phyloP scores from a whole-genome alignment of 1,284 basidiomycete species.

The Afroboletus lepidellus region DNA sequence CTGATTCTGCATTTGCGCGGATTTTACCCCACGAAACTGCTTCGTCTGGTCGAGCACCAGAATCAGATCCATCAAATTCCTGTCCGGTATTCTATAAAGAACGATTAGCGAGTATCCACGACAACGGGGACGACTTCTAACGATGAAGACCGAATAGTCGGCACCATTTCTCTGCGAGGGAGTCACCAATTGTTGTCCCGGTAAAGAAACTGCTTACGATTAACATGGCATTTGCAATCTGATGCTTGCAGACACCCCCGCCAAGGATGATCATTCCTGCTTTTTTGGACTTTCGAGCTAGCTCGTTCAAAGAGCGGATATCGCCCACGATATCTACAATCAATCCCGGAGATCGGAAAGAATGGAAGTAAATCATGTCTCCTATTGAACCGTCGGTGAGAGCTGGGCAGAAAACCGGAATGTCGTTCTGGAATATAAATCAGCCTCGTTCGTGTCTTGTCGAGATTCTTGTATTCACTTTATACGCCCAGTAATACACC shows the following conservation, averaged over 20 bases:
- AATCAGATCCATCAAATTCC: conserved; percentile 98
- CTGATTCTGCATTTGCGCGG: conserved; percentile 82
- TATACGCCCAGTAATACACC: conserved; percentile 99
- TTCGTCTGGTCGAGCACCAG: conserved; percentile 95
- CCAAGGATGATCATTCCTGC: conserved; percentile 99
- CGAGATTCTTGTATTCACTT: conserved; percentile 58
- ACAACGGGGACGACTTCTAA: conserved; percentile 35
- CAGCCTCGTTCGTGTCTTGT: conserved; percentile 22
- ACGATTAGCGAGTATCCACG: conserved; percentile 8
- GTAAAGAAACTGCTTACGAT: conserved; percentile 60
- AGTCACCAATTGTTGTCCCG: background rate
- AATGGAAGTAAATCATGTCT: conserved; percentile 99
- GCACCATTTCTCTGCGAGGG: conserved; percentile 86
- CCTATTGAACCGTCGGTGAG: conserved; percentile 97
- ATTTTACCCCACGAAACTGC: conserved; percentile 99
- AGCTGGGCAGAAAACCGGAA: conserved; percentile 98
- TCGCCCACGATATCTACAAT: conserved; percentile 94
- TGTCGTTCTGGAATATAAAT: conserved; percentile 75
- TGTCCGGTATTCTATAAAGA: conserved; percentile 86
- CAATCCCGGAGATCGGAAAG: conserved; percentile 87
- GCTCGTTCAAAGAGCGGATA: conserved; percentile 90
- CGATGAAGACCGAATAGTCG: conserved; percentile 96
- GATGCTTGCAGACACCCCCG: conserved; percentile 98
- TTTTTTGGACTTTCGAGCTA: conserved; percentile 84
- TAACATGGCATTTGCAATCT: conserved; percentile 99